Evolutionary conservation across 2,329 filamentous ascomycete genomes (phyloP), one percentile per base, ranked within the genome.

Genomic region (Berkeleyomyces rouxiae): DNA sequence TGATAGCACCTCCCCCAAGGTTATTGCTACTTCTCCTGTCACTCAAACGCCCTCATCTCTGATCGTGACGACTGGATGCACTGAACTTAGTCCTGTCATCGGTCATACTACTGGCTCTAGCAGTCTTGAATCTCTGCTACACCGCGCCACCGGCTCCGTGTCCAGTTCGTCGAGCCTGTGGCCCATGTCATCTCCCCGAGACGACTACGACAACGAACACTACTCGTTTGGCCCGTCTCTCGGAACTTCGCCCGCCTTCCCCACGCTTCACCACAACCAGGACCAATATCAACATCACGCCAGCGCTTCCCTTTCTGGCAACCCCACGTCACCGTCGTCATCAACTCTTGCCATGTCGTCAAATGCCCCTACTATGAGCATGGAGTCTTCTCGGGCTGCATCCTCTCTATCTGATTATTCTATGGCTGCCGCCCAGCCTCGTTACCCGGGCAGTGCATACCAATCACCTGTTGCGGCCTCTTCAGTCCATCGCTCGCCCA

Each of bases 131-230:
- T 33, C 47, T 49, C 42, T 64, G n/a, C 49, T 64, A 49, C 58
- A 64, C 70, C 37, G 65, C 66, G 16, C 67, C 67, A 59, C 64
- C 68, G 65, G 62, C 62, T 58, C 67, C 68, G 62, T 65, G 67
- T 51, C 67, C 69, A 62, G 37, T 36, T 13, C 44, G 6, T 68
- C 65, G 64, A 65, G 62, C 59, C 65, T 69, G 60, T 68, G 67
- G 51, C 63, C 66, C 58, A 74, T 73, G 70, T 69, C 71, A 43
- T 76, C 75, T 39, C 74, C 72, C 10, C 69, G 70, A 44, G 71
- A 74, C 42, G 74, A 75, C 33, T 69, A 72, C 58, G 74, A 76
- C 23, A 70, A 70, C 63, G 71, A 71, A 51, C 72, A 71, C 66
- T 68, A 70, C 59, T 70, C 62, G 13, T 60, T 63, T 46, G 49